Base-by-base conservation (phyloP, 805 yeast genomes). In the Starmerella khaoyaiensis region DNA sequence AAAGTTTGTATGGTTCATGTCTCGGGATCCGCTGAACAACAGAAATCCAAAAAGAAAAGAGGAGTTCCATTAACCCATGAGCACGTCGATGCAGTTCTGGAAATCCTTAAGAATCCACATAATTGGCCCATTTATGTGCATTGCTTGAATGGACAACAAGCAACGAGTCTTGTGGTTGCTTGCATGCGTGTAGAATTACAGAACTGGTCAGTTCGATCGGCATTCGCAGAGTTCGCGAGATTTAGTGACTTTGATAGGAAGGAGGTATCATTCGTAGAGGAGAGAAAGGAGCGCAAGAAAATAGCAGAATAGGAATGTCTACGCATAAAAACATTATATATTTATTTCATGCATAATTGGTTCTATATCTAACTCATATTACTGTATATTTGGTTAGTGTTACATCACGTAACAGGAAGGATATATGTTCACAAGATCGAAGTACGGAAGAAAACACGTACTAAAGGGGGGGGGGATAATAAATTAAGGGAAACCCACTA, bases 131-230 rank as follows among this genome's bases (percentile, higher is more conserved):
- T 79, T 2, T 86, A 79, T 54, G 56, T 87, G 4, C 95, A 87
- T 57, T 87, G 97, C 56, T 61, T 76, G 19, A 86, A 83, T 53
- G 97, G 96, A 0, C 84, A 93, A 8, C 84, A 82, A 46, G 78
- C 81, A 2, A 81, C 94, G 0, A 72, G 87, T 18, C 62, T 90
- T 31, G 73, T 82, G 1, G 69, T 87, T 18, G 97, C 95, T 4
- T 84, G 96, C 54, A 60, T 84, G 26, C 60, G 98, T 24, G 80
- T 80, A 48, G 60, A 80, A 15, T n/a, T n/a, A n/a, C 79, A 82
- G 19, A 73, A 78, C 48, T 90, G 98, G 98, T 76, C 90, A 8
- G 70, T 80, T 5, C 81, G 83, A 3, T 76, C 95, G 0, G 84
- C 87, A 11, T 73, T 80, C 49, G 81, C 77, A 45, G 98, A 87